Evolutionary conservation across 352 stramenopile species (phyloP), one percentile per base, ranked within the genome.

Genomic region (Phytophthora pini): DNA sequence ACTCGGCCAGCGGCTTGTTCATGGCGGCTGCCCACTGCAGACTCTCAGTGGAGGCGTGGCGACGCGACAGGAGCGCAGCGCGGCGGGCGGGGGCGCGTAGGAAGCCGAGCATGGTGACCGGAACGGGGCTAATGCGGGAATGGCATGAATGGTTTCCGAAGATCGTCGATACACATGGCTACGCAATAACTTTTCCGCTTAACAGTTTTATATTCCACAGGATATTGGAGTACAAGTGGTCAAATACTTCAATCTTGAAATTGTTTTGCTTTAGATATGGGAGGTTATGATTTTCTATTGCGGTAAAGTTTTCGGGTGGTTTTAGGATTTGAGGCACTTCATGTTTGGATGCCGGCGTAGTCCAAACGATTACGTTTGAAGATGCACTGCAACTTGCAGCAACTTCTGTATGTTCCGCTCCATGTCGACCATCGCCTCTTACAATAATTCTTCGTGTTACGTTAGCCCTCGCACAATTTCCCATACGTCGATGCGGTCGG

Each of bases 1-100:
- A 87, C 58, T 96, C 80, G 20, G 80, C 68, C 9, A 99, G 78
- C 39, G 71, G 77, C 62, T 90, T 82, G 81, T 99, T 98, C 51
- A 98, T 76, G 64, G 77, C 79, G 24, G 72, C 78, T n/a, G 81
- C 74, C 88, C 86, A 93, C 54, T 77, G 66, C 32, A 85, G 77
- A 70, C 75, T 89, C 61, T 92, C 79, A 20, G 67, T 74, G 20
- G 80, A 87, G 57, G 81, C 83, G 39, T 72, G 58, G 36, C 83
- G 80, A 55, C 76, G 77, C 38, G 59, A 52, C 36, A 61, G 47
- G 12, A 69, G 41, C 22, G 61, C 58, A 8, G 51, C 59, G 22
- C 55, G 64, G 48, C 59, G 70, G 17, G 52, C 62, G 12, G 61
- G 63, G 17, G 50, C 39, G 24, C 67, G 63, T 50, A 82, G 56